Evolutionary conservation across 805 yeast species (phyloP).

Genomic region (Metschnikowia gruessii): DNA sequence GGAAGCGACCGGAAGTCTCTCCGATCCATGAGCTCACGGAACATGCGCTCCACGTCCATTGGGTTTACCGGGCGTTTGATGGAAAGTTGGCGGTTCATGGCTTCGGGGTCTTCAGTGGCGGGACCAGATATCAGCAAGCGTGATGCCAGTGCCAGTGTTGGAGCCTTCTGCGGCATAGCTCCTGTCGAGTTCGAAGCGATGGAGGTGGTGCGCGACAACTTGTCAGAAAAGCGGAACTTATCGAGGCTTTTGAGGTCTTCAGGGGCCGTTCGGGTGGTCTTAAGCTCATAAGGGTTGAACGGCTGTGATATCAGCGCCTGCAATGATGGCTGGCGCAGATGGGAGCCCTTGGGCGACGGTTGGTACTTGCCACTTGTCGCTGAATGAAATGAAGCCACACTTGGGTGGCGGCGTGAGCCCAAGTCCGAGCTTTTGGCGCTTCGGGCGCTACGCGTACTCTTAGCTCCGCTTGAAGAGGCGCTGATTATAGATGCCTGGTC

Average conservation of each 20-base stretch:
- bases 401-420: slow-evolving; percentile 11
- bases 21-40: slow-evolving; percentile 74
- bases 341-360: slow-evolving; percentile 16
- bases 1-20: slow-evolving; percentile 76
- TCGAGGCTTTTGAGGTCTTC: slow-evolving; percentile 5
- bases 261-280: slow-evolving; percentile 15
- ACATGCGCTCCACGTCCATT: slow-evolving; percentile 67
- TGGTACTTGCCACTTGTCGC: slow-evolving; percentile 6
- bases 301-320: slow-evolving; percentile 18
- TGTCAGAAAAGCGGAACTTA: slow-evolving; percentile 9
- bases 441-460: neutral
- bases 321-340: slow-evolving; percentile 28
- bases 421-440: neutral
- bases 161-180: slow-evolving; percentile 6
- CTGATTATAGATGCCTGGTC: slow-evolving; percentile 32
- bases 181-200: slow-evolving; percentile 6
- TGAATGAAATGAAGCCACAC: slow-evolving; percentile 10
- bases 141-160: slow-evolving; percentile 10
- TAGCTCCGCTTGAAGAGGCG: slow-evolving; percentile 2
- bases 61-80: slow-evolving; percentile 68
- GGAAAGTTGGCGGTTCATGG: slow-evolving; percentile 15
- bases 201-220: slow-evolving; percentile 4
- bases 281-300: slow-evolving; percentile 34
- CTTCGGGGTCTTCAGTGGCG: slow-evolving; percentile 1
- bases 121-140: neutral